Conservation (phyloP, 371 early-diverging fungal species). For the Mortierella sp. region DNA sequence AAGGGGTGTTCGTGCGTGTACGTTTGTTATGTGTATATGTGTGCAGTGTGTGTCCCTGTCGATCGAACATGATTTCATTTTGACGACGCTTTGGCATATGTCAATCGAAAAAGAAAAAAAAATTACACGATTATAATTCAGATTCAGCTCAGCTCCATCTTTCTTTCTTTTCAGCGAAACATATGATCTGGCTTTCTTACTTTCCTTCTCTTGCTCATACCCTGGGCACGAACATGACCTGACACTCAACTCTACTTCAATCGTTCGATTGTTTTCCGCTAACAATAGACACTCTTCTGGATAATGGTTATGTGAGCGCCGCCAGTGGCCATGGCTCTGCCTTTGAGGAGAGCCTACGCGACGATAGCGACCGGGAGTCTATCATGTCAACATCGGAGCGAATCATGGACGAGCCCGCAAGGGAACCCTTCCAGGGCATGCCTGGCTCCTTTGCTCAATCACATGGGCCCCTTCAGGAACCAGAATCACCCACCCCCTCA, state of each 20-base stretch:
- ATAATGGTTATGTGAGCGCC: constrained; percentile 60
- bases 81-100: constrained; percentile 13
- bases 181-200: constrained; percentile 14
- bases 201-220: not conserved
- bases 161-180: constrained; percentile 10
- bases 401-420: constrained; percentile 14
- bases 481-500: constrained; percentile 40
- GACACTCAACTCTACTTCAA: not conserved
- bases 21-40: not conserved
- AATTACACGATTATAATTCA: constrained; percentile 22
- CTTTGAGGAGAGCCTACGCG: constrained; percentile 54
- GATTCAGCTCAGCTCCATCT: constrained; percentile 33
- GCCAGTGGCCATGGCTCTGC: constrained; percentile 60
- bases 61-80: not conserved
- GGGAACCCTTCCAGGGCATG: constrained; percentile 23
- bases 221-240: not conserved
- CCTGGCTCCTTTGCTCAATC: constrained; percentile 46
- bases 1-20: not conserved
- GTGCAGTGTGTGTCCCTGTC: not conserved
- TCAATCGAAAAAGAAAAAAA: not conserved
- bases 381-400: constrained; percentile 27
- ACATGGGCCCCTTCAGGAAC: constrained; percentile 42
- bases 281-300: constrained; percentile 43
- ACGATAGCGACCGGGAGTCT: constrained; percentile 54
- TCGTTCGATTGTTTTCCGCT: not conserved